Evolutionary conservation across 2,329 filamentous ascomycete genomes (phyloP), one percentile per base, ranked within the genome.

Genomic region (Penicillium digitatum): DNA sequence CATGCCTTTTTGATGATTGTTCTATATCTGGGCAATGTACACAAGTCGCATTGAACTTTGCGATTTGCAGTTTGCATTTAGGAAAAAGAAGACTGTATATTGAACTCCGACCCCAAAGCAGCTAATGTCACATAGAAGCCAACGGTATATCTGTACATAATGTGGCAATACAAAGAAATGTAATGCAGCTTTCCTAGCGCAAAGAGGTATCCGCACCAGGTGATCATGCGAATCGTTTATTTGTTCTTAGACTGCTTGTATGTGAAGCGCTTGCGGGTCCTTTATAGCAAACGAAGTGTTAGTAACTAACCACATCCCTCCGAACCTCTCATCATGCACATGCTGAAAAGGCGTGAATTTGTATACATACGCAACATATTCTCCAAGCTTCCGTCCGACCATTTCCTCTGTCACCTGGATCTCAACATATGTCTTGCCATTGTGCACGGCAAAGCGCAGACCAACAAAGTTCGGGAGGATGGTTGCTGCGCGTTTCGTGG

Each of bases 401-500:
- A 96, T 96, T 69, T 96, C 89, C 72, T 96, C 92, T 16, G 91
- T 95, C 60, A 96, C 88, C 62, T 81, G 82, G 52, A 96, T 81
- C 64, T 94, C 89, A 65, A 87, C 78, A 74, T 96, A 96, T 31
- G 82, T 82, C 78, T 94, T 95, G 68, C 92, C 92, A 72, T 96
- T 95, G 78, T 96, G 88, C 56, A 96, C 84, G 74, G 92, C 87
- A 74, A 96, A 96, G 72, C 85, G 87, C 66, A 95, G 78, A 14
- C 91, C 91, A 51, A 96, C 90, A 71, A 96, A 96, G 75, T 89
- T 95, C 60, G 92, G 92, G 54, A 96, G 81, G 66, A 96, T 94
- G 6, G 91, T 95, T 31, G 92, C 92, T 54, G 87, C 83, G 62
- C 92, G 89, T 35, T 91, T 91, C 73, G 93, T 89, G 16, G 92